Percentiles rank a stretch among this genome's conserved stretches.
Evolutionary conservation across 352 stramenopile species (phyloP).

Genomic region (Phytopythium kandeliae): DNA sequence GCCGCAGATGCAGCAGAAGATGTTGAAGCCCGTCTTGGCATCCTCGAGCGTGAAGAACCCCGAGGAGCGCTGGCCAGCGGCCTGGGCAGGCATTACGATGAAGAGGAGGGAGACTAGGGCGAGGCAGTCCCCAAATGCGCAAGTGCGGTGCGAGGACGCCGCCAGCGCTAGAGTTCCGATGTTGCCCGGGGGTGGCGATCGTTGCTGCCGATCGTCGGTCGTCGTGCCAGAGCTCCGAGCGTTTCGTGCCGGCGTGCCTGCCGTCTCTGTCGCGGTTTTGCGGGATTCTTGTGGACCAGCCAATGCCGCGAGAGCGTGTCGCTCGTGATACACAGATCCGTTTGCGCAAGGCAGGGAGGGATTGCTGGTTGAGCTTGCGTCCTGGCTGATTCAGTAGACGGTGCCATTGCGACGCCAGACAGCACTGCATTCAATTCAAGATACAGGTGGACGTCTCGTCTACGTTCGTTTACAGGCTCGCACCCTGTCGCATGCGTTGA

Average conservation of each 20-base stretch:
- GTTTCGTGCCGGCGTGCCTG: too few relatives aligned
- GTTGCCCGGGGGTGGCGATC: background rate
- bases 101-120: background rate
- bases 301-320: background rate
- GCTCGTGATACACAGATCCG: background rate
- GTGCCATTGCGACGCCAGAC: too few relatives aligned
- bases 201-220: too few relatives aligned
- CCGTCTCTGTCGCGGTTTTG: too few relatives aligned
- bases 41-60: constrained; percentile 35
- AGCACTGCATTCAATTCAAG: too few relatives aligned
- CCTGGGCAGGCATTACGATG: background rate
- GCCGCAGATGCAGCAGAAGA: constrained; percentile 49
- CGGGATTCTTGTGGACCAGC: constrained; percentile 1
- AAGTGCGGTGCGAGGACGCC: background rate
- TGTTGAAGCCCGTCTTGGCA: constrained; percentile 30
- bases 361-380: too few relatives aligned
- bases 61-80: background rate
- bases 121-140: background rate
- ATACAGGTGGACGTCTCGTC: too few relatives aligned
- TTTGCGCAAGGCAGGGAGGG: background rate
- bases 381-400: background rate
- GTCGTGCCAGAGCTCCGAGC: too few relatives aligned
- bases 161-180: background rate
- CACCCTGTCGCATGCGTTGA: background rate
- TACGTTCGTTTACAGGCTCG: constrained; percentile 5